These are phyloP conservation scores for Pseudogymnoascus sp. DNA, from an alignment of 2,329 filamentous ascomycete genomes.

Conservation along the genomic window DNA sequence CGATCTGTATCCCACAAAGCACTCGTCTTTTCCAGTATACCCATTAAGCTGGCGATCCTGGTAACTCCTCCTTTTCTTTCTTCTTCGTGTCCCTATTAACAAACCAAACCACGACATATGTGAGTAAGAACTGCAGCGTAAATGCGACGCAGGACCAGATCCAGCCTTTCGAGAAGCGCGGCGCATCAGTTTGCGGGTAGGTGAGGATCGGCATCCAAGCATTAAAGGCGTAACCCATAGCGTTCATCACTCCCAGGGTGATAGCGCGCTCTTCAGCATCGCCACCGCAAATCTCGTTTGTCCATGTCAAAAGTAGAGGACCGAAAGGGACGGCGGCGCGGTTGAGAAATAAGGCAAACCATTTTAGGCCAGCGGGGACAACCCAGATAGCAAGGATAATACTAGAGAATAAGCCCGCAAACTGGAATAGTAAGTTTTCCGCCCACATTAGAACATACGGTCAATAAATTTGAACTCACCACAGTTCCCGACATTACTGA, in stretches of 20 bases:
- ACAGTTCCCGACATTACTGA: background rate
- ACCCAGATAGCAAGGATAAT: constrained; percentile 2
- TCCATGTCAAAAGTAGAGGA: constrained; percentile 34
- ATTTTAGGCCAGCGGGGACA: background rate
- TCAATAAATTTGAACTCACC: background rate
- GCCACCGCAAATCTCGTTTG: constrained; percentile 46
- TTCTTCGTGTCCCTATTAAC: background rate
- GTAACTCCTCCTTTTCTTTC: background rate
- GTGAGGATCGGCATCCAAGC: constrained; percentile 61
- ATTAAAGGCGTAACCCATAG: constrained; percentile 62
- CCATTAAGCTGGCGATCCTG: background rate
- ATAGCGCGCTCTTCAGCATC: constrained; percentile 61
- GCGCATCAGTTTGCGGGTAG: constrained; percentile 59
- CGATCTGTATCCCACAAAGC: background rate
- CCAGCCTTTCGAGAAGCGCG: constrained; percentile 54
- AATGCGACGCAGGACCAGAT: constrained; percentile 24
- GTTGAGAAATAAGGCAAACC: background rate
- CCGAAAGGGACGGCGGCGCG: background rate
- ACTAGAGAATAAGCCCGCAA: background rate
- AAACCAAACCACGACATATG: background rate
- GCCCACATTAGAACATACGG: background rate
- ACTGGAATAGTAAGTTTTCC: background rate
- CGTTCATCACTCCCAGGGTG: constrained; percentile 61
- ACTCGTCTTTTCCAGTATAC: background rate
- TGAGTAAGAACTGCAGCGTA: background rate